Percentiles rank a stretch among this genome's conserved stretches.
Conservation (phyloP, 352 stramenopile genomes). For the Stephanocyclus meneghinianus region DNA sequence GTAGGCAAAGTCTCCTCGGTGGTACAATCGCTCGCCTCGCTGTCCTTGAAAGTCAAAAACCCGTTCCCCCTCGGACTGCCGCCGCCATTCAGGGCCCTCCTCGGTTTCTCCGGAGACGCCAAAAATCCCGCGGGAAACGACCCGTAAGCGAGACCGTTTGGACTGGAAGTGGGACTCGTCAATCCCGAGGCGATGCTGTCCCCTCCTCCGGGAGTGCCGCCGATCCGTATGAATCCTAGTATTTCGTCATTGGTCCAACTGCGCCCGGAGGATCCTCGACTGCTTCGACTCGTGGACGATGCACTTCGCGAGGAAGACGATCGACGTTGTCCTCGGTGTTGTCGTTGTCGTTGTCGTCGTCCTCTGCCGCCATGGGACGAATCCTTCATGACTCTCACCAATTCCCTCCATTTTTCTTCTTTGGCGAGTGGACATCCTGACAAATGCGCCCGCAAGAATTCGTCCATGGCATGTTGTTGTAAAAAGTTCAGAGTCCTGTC, state of each 20-base stretch:
- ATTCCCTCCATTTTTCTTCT: slow-evolving; percentile 34
- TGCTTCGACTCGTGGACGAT: neutral
- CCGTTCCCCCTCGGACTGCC: neutral
- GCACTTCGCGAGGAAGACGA: neutral
- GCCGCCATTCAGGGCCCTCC: too few species aligned
- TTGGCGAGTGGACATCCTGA: slow-evolving; percentile 2
- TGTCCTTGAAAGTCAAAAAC: neutral
- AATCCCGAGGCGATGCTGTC: slow-evolving; percentile 21
- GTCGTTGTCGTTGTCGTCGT: neutral
- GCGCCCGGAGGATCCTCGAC: neutral
- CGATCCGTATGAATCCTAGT: slow-evolving; percentile 39
- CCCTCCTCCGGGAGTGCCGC: neutral
- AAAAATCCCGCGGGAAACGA: neutral
- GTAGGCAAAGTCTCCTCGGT: neutral
- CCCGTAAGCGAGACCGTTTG: neutral
- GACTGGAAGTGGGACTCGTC: slow-evolving; percentile 10
- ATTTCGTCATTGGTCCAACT: slow-evolving; percentile 31
- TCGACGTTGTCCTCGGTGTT: neutral
- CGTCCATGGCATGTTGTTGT: slow-evolving; percentile 38
- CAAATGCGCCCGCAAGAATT: slow-evolving; percentile 24
- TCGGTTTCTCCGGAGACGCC: neutral
- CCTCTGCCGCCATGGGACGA: neutral
- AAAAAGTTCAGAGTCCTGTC: slow-evolving; percentile 5
- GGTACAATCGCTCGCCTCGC: neutral
- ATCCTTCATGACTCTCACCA: slow-evolving; percentile 28